A percentile compares a stretch with the other conserved stretches of the same genome.
Conservation (phyloP, 768 basidiomycete genomes). For the Rhizopogon rudus region DNA sequence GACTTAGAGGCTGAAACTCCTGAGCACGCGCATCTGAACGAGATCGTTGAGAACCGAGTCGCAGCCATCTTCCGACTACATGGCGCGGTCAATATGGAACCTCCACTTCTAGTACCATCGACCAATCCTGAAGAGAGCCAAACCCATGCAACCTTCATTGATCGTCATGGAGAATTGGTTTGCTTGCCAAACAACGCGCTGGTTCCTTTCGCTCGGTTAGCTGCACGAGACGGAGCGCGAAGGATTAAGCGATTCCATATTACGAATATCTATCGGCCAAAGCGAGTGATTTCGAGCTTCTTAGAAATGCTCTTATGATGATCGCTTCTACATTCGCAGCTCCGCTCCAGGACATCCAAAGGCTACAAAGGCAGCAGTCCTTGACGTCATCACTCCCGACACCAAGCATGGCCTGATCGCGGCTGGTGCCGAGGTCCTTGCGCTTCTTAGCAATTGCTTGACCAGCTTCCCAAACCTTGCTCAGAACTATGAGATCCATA, state of each 20-base stretch:
- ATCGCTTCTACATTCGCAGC: slow-evolving; percentile 28
- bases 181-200: slow-evolving; percentile 68
- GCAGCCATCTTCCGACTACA: slow-evolving; percentile 79
- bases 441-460: slow-evolving; percentile 61
- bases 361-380: slow-evolving; percentile 66
- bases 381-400: slow-evolving; percentile 83
- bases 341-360: slow-evolving; percentile 70
- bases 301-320: not conserved
- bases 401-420: slow-evolving; percentile 56
- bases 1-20: slow-evolving; percentile 65
- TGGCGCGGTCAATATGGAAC: slow-evolving; percentile 85
- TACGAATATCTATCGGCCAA: slow-evolving; percentile 64
- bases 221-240: slow-evolving; percentile 58
- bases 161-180: slow-evolving; percentile 75
- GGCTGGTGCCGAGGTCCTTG: slow-evolving; percentile 70
- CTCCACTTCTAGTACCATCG: slow-evolving; percentile 77
- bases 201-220: slow-evolving; percentile 75
- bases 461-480: slow-evolving; percentile 67
- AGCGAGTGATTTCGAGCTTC: slow-evolving; percentile 34
- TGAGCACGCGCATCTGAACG: slow-evolving; percentile 66
- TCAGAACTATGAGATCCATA: slow-evolving; percentile 66
- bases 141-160: slow-evolving; percentile 69
- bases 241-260: slow-evolving; percentile 85
- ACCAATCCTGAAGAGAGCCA: slow-evolving; percentile 58
- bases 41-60: slow-evolving; percentile 73